Percentiles rank a stretch among this genome's conserved stretches.
Conservation (phyloP, 2,329 filamentous ascomycete species). For the Podosphaera leucotricha region DNA sequence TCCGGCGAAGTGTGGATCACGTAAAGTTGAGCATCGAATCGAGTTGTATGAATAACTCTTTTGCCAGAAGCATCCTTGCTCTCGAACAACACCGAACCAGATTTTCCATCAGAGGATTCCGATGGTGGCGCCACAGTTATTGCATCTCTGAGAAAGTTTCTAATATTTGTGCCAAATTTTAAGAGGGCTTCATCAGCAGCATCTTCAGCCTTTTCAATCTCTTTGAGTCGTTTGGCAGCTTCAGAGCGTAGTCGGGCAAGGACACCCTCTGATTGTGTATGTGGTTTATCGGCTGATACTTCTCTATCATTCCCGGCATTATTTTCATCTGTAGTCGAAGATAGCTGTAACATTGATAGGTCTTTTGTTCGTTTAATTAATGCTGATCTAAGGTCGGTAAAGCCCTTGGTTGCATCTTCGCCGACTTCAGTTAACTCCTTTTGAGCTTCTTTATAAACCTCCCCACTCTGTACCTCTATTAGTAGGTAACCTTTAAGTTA, state of each 20-base stretch:
- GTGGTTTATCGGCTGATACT: constrained; percentile 23
- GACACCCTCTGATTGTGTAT: constrained; percentile 34
- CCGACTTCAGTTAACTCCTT: constrained; percentile 63
- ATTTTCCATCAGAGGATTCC: constrained; percentile 23
- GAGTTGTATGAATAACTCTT: constrained; percentile 78
- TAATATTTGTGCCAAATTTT: constrained; percentile 72
- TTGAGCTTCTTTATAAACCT: constrained; percentile 61
- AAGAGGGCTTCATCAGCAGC: constrained; percentile 87
- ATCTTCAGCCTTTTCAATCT: constrained; percentile 80
- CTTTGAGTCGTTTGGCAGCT: constrained; percentile 62
- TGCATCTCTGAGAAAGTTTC: constrained; percentile 75
- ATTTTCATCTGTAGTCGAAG: constrained; percentile 5
- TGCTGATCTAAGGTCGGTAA: constrained; percentile 43
- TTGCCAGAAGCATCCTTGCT: constrained; percentile 79
- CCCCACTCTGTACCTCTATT: constrained; percentile 35
- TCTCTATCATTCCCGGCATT: constrained; percentile 11
- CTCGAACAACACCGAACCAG: constrained; percentile 61
- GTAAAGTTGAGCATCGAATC: constrained; percentile 88
- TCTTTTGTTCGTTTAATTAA: constrained; percentile 52
- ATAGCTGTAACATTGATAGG: constrained; percentile 29
- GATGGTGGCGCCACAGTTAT: constrained; percentile 63
- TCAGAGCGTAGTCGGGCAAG: constrained; percentile 54
- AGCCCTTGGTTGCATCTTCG: constrained; percentile 59
- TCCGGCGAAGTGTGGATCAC: constrained; percentile 74
- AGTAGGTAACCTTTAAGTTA: background rate